A percentile compares a stretch with the other conserved stretches of the same genome.
Conservation (phyloP, 148 eudicot species). For the Cornus suecica region DNA sequence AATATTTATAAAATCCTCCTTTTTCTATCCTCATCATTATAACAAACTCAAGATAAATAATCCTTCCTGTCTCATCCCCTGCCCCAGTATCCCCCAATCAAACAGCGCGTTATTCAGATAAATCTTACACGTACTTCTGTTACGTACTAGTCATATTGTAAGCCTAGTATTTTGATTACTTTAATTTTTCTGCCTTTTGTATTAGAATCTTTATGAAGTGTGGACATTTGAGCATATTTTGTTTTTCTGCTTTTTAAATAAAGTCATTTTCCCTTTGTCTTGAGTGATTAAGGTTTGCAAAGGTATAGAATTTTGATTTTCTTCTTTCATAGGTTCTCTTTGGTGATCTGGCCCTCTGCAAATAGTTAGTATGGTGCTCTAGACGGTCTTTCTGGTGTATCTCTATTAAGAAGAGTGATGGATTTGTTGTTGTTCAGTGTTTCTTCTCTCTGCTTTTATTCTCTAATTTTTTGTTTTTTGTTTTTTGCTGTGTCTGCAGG, state of each 20-base stretch:
- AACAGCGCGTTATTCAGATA: too few species aligned
- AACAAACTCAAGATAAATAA: too few species aligned
- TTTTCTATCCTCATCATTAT: too few species aligned
- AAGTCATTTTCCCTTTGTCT: not conserved
- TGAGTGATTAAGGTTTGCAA: too few species aligned
- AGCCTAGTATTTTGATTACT: not conserved
- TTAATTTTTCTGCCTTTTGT: slow-evolving; percentile 3
- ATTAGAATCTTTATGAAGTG: not conserved
- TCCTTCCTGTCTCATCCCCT: too few species aligned
- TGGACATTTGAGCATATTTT: too few species aligned
- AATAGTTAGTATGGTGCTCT: too few species aligned
- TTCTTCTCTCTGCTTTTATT: not conserved
- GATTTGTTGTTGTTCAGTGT: not conserved
- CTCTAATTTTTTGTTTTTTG: not conserved
- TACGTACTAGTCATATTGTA: not conserved
- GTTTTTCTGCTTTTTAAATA: too few species aligned
- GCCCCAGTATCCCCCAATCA: too few species aligned
- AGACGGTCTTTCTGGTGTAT: not conserved
- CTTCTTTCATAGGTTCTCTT: too few species aligned
- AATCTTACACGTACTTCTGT: not conserved
- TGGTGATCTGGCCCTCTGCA: not conserved
- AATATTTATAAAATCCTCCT: too few species aligned
- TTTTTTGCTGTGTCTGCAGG: slow-evolving; percentile 46
- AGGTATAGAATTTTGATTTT: too few species aligned
- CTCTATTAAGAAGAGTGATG: not conserved